Conservation (phyloP, 371 early-diverging fungal species). For the Gilbertella persicaria region DNA sequence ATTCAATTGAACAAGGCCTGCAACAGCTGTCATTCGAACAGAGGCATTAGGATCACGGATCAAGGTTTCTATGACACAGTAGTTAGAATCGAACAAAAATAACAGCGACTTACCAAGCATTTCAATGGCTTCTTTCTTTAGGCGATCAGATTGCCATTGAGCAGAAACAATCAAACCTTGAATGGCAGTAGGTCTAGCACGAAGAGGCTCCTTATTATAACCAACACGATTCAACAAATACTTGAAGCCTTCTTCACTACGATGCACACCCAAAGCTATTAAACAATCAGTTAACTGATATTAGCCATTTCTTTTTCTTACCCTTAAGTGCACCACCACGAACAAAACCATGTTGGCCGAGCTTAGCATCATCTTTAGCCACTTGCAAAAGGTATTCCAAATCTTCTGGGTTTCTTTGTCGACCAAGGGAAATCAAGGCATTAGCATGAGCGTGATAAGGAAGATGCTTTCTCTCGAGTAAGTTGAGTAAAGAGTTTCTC, state of each 20-base stretch:
- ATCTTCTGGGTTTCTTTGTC: slow-evolving; percentile 47
- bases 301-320: slow-evolving; percentile 4
- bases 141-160: slow-evolving; percentile 36
- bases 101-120: slow-evolving; percentile 25
- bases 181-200: slow-evolving; percentile 28
- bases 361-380: slow-evolving; percentile 36
- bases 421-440: slow-evolving; percentile 37
- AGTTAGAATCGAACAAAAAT: neutral
- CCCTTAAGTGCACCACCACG: slow-evolving; percentile 40
- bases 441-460: slow-evolving; percentile 41
- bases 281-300: neutral
- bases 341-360: slow-evolving; percentile 45
- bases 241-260: slow-evolving; percentile 44
- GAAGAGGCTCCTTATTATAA: slow-evolving; percentile 34
- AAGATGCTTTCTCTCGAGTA: slow-evolving; percentile 31
- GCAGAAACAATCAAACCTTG: slow-evolving; percentile 32
- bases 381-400: slow-evolving; percentile 33
- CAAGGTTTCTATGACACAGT: slow-evolving; percentile 21
- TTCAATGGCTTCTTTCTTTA: slow-evolving; percentile 30
- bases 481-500: slow-evolving; percentile 34
- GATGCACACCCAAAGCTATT: slow-evolving; percentile 42
- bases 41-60: slow-evolving; percentile 26
- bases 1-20: slow-evolving; percentile 27
- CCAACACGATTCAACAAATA: slow-evolving; percentile 38
- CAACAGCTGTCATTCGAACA: slow-evolving; percentile 29